phyloP scores from a whole-genome alignment of 192 early-diverging fungal genomes.

The Backusella macrospora region DNA sequence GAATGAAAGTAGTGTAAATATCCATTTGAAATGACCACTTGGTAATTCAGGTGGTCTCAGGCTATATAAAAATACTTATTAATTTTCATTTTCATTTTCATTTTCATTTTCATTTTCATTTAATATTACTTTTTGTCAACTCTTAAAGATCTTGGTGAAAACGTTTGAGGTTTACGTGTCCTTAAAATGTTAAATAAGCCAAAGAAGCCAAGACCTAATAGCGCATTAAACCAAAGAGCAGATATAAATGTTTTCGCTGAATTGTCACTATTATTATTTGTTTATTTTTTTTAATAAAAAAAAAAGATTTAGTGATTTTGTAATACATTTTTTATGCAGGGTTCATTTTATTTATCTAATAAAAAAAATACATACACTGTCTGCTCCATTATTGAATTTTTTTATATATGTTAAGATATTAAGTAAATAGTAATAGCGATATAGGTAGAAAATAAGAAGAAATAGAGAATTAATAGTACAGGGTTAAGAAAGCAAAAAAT shows the following conservation, averaged over 20 bases:
- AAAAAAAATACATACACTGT: neutral
- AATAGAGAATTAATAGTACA: neutral
- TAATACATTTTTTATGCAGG: too few relatives aligned
- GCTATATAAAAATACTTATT: conserved; percentile 27
- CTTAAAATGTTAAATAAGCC: conserved; percentile 72
- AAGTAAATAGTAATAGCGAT: neutral
- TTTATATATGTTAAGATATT: neutral
- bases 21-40: conserved; percentile 60
- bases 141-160: conserved; percentile 71
- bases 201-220: conserved; percentile 52
- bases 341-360: neutral
- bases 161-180: conserved; percentile 64
- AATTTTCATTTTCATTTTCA: neutral
- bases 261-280: conserved; percentile 29
- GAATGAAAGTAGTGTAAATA: conserved; percentile 53
- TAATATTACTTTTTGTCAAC: conserved; percentile 55
- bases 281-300: neutral
- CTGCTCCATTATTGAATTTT: neutral
- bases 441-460: neutral
- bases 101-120: neutral
- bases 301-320: neutral
- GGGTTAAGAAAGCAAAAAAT: neutral
- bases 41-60: conserved; percentile 57
- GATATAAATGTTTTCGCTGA: conserved; percentile 68
- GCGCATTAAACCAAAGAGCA: conserved; percentile 69